These are phyloP conservation scores for Lanmaoa pseudosensibilis DNA, from an alignment of 768 basidiomycete genomes.

Conservation along the genomic window DNA sequence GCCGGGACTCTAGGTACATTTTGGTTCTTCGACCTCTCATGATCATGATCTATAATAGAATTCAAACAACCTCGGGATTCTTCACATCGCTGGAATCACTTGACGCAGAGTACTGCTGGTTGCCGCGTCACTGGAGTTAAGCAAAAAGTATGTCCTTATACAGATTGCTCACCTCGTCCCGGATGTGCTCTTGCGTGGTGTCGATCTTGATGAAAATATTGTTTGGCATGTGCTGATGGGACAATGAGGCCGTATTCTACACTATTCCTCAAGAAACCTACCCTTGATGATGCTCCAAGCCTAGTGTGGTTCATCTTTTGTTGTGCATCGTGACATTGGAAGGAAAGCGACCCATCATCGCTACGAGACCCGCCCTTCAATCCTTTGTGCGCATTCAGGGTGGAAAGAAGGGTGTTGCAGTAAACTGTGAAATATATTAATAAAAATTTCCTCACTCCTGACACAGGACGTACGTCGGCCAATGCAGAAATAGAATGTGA, in stretches of 20 bases:
- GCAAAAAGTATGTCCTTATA: neutral
- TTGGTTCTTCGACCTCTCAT: too few species aligned
- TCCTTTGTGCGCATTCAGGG: conserved; percentile 53
- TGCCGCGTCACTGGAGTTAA: neutral
- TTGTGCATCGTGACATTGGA: conserved; percentile 1
- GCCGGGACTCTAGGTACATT: too few species aligned
- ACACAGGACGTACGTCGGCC: conserved; percentile 48
- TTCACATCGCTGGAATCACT: conserved; percentile 1
- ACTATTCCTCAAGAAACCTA: neutral
- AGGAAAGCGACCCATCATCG: conserved; percentile 15
- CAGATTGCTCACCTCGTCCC: conserved; percentile 33
- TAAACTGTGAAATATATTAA: conserved; percentile 41
- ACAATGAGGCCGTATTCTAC: neutral
- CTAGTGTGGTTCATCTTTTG: conserved; percentile 5
- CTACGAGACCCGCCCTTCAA: conserved; percentile 34
- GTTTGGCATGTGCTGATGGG: conserved; percentile 30
- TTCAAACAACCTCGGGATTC: conserved; percentile 1
- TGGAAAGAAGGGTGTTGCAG: conserved; percentile 58
- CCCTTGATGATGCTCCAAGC: conserved; percentile 5
- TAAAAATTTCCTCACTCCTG: neutral
- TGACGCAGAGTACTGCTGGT: neutral
- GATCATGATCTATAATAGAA: neutral
- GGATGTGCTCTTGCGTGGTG: conserved; percentile 52
- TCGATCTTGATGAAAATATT: conserved; percentile 66
- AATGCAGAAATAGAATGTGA: conserved; percentile 59